Percentiles rank a stretch among this genome's conserved stretches.
These are phyloP conservation scores for Schwanniomyces etchellsii DNA, from an alignment of 1,139 yeast genomes.

Conservation along the genomic window DNA sequence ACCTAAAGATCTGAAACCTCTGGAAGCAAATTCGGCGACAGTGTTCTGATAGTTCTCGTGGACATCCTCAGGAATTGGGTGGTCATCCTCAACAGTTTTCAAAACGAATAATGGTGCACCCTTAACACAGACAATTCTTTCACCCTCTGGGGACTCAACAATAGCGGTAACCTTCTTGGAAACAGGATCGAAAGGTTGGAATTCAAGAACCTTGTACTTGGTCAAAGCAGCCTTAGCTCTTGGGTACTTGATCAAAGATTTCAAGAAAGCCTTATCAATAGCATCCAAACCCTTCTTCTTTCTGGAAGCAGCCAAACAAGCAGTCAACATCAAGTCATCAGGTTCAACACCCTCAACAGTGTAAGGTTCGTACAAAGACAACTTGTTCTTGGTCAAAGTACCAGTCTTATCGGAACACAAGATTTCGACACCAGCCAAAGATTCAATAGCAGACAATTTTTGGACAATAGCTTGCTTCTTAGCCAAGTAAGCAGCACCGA, in stretches of 20 bases:
- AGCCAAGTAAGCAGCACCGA: constrained; percentile 99
- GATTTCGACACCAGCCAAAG: constrained; percentile 98
- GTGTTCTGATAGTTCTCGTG: constrained; percentile 94
- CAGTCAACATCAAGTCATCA: constrained; percentile 95
- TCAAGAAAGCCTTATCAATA: constrained; percentile 94
- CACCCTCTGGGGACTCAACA: constrained; percentile 95
- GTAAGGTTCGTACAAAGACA: constrained; percentile 96
- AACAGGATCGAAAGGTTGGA: constrained; percentile 97
- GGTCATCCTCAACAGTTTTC: constrained; percentile 95
- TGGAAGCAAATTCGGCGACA: constrained; percentile 94
- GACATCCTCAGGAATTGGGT: constrained; percentile 93
- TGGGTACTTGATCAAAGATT: constrained; percentile 81
- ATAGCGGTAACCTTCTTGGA: constrained; percentile 94
- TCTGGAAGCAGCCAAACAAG: constrained; percentile 97
- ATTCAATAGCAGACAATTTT: constrained; percentile 96
- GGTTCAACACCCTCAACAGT: constrained; percentile 99
- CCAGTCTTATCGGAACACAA: constrained; percentile 99
- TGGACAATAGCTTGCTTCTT: constrained; percentile 98
- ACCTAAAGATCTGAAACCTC: constrained; percentile 99
- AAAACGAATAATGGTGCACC: constrained; percentile 96
- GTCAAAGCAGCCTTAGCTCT: constrained; percentile 93
- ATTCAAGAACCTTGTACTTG: constrained; percentile 91
- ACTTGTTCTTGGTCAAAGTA: constrained; percentile 96
- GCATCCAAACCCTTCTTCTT: constrained; percentile 99
- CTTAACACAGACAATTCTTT: constrained; percentile 92